Base-by-base conservation (phyloP, 768 basidiomycete species). In the Sarcodon aspratus region DNA sequence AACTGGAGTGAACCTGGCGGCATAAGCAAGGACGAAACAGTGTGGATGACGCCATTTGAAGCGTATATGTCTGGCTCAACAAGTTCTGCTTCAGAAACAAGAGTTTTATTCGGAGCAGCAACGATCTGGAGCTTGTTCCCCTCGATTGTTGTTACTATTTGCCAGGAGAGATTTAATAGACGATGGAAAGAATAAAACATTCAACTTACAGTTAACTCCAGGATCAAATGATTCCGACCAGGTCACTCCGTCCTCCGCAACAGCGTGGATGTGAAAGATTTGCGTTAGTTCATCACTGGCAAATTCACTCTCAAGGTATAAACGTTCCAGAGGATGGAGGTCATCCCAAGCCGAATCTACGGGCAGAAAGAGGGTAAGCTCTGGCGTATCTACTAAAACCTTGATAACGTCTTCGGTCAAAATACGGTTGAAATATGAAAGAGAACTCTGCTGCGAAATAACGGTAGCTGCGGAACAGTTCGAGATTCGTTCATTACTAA, bases 41-140 rank as follows among this genome's bases (percentile, higher is more conserved):
- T 77, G 63, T 99, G 96, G 12, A 98, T 62, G 40, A 98, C 96
- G 44, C 95, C 96, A 58, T 99, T 99, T 32, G 87, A 83, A 5
- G 89, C 94, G 58, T 93, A 92, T 34, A 96, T 79, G 58, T 99
- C 91, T 6, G 79, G 77, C n/a, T 82, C 70, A 4, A 81, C 58
- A 38, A 95, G 72, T 18, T 71, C 68, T 7, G 85, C 79, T 43
- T 67, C 67, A 33, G 79, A 79, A 17, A 85, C 63, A 32, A 59
- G 72, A 47, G 75, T 78, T 52, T 74, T 75, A 36, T 80, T 71
- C 1, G 72, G 60, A 21, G 74, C 66, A n/a, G 72, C 69, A 1
- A 68, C 63, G 37, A 93, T 68, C 47, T 80, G 75, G 9, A 96
- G 71, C 1, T 72, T 67, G 9, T 74, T 74, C 13, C 87, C 88